Base-by-base conservation (phyloP, 192 early-diverging fungal genomes). In the Backusella circina region DNA sequence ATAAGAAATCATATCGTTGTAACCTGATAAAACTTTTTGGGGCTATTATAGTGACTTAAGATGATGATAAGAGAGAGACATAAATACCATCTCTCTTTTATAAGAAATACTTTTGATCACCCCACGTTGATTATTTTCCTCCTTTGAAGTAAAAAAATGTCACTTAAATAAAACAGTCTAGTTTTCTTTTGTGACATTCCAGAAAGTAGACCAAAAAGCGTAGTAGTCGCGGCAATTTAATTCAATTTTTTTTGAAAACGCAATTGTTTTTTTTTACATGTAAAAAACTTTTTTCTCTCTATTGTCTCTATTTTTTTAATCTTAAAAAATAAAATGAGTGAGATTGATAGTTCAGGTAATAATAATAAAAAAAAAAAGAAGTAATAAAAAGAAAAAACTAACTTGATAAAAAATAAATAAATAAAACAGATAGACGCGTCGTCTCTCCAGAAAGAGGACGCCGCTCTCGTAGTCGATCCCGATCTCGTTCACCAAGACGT, bases 401-500 rank as follows among this genome's bases (percentile, higher is more conserved):
- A 30, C 26, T 18, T 33, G 4, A 16, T 37, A 37, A 38, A 70
- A 30, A 31, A 76, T 44, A 75, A 39, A 39, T 21, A 65, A 51
- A 69, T 15, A 67, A 75, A 39, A 39, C 33, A 65, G 68, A 69
- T 15, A 38, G 51, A 57, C 51, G 51, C 51, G 51, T 75, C 51
- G 51, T 75, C 37, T 50, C 73, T 39, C 73, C 75, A 31, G 78
- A 75, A 67, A 51, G 78, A 26, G 69, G 74, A 9, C 74, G 78
- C 12, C 57, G 73, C 57, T 72, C 78, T 18, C 70, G 51, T 65
- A 75, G 78, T 41, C 69, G 73, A 21, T 75, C 78, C 23, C 57
- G 78, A 70, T 79, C 78, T 12, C 71, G 78, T 37, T 79, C 78
- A 30, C 78, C 78, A 47, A 38, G 66, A 28, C 67, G 57, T 71